Percentiles rank a stretch among this genome's conserved stretches.
These are phyloP conservation scores for Colletotrichum sp. DNA, from an alignment of 2,329 filamentous ascomycete species.

Conservation along the genomic window DNA sequence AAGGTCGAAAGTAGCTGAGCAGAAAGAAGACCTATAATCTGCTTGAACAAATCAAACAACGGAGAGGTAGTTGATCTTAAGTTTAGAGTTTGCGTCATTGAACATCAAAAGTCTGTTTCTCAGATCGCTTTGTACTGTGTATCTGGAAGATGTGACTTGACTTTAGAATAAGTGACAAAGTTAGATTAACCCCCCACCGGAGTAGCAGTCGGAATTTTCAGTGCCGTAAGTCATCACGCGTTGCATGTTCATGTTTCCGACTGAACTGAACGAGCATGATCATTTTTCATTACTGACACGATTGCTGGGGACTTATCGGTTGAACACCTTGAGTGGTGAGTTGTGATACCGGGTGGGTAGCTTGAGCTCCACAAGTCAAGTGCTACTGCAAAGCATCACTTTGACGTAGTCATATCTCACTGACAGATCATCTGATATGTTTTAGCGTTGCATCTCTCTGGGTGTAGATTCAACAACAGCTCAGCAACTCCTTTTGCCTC, in stretches of 20 bases:
- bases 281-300: not conserved
- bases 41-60: rapidly evolving
- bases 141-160: not conserved
- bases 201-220: rapidly evolving
- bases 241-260: not conserved
- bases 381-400: not conserved
- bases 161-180: not conserved
- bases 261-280: rapidly evolving
- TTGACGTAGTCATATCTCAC: not conserved
- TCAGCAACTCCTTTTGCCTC: too few relatives aligned
- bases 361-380: not conserved
- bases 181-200: not conserved
- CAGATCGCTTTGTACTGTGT: not conserved
- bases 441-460: not conserved
- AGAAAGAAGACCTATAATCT: rapidly evolving
- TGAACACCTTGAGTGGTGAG: not conserved
- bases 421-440: rapidly evolving
- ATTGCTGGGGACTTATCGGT: not conserved
- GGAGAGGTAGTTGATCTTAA: not conserved
- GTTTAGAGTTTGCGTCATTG: not conserved
- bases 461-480: not conserved
- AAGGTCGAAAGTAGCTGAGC: rapidly evolving
- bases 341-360: not conserved
- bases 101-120: not conserved
- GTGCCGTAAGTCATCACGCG: not conserved